Evolutionary conservation across 352 stramenopile species (phyloP).

Genomic region (Pythium volutum): DNA sequence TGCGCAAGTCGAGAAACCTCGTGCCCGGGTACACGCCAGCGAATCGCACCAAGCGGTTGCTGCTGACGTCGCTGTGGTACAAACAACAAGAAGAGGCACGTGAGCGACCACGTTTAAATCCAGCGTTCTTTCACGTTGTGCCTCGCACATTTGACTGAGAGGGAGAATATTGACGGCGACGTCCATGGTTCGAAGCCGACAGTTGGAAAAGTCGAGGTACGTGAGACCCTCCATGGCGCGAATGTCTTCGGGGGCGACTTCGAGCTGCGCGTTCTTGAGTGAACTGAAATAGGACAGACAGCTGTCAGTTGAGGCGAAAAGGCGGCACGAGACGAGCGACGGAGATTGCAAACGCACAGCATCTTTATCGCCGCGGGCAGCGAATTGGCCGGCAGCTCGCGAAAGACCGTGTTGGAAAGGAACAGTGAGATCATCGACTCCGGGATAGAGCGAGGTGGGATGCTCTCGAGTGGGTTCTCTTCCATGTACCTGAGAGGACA

Average conservation of each 20-base stretch:
- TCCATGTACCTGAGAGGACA: no score
- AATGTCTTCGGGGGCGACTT: background rate
- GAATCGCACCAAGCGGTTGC: constrained; percentile 8
- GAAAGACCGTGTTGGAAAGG: no score
- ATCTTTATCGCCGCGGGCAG: no score
- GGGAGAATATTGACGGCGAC: background rate
- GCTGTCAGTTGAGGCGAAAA: background rate
- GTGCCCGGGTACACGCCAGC: background rate
- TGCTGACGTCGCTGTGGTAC: constrained; percentile 1
- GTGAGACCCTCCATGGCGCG: background rate
- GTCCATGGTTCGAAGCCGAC: background rate
- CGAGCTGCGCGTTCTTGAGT: background rate
- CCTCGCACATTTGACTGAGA: background rate
- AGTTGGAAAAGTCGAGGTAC: background rate
- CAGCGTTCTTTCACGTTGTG: no score
- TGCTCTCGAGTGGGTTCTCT: no score
- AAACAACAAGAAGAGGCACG: background rate
- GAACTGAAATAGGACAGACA: background rate
- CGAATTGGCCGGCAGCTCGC: no score
- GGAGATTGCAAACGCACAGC: no score
- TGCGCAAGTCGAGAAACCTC: constrained; percentile 8
- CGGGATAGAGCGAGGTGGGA: no score
- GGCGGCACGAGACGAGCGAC: no score
- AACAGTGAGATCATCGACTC: no score
- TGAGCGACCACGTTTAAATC: no score